These are phyloP conservation scores for Odontarrhena argentea DNA, from an alignment of 345 rosid species.

Conservation along the genomic window DNA sequence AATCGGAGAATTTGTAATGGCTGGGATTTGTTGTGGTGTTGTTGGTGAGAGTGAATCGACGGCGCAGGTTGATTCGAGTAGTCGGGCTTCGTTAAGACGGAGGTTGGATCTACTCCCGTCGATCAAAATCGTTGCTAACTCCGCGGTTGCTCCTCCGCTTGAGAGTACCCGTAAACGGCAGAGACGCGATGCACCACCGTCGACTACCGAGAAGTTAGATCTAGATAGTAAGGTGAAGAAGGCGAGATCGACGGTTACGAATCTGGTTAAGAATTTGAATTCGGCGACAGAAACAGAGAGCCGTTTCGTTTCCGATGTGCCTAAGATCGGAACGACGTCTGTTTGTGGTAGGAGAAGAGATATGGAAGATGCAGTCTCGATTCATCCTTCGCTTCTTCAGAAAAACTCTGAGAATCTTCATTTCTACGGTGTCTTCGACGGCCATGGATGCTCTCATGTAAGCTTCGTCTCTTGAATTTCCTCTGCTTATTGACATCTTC, in stretches of 20 bases:
- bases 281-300: constrained; percentile 21
- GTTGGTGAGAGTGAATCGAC: constrained; percentile 67
- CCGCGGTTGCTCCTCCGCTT: constrained; percentile 43
- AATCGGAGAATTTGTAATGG: constrained; percentile 44
- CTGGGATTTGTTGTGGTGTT: constrained; percentile 79
- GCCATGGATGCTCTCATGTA: constrained; percentile 99
- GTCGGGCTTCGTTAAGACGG: constrained; percentile 56
- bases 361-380: constrained; percentile 92
- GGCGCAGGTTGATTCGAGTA: constrained; percentile 51
- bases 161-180: constrained; percentile 58
- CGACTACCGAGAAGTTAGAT: constrained; percentile 7
- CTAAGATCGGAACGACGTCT: constrained; percentile 78
- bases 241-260: background rate
- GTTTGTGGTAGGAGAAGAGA: constrained; percentile 91
- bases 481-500: background rate
- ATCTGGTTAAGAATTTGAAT: constrained; percentile 5
- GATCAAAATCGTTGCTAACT: constrained; percentile 54
- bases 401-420: constrained; percentile 38
- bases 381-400: constrained; percentile 48
- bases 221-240: constrained; percentile 14
- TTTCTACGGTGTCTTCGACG: constrained; percentile 86
- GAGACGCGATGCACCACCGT: constrained; percentile 36
- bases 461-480: background rate
- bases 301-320: constrained; percentile 29
- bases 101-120: constrained; percentile 61